phyloP scores from a whole-genome alignment of 163 green algal genomes.

The Smithsoniella earleae region DNA sequence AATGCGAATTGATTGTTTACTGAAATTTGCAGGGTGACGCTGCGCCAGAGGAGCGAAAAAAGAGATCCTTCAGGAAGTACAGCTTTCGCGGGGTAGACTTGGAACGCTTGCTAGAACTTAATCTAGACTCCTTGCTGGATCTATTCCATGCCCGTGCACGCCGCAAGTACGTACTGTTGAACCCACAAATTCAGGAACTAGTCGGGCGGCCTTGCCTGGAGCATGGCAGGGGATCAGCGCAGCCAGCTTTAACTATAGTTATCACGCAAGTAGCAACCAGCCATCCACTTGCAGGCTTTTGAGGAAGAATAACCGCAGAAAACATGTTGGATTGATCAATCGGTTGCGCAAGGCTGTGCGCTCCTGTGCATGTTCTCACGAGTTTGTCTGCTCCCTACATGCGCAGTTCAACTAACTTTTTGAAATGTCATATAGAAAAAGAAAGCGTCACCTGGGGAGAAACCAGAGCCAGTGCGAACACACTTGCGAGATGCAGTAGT shows the following conservation, averaged over 20 bases:
- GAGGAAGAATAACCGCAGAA: constrained; percentile 46
- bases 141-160: constrained; percentile 82
- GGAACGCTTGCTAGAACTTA: constrained; percentile 97
- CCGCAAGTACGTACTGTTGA: constrained; percentile 42
- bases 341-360: constrained; percentile 87
- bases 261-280: background rate
- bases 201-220: too few relatives aligned
- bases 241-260: too few relatives aligned
- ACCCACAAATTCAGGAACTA: background rate
- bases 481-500: constrained; percentile 99
- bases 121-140: constrained; percentile 88
- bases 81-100: constrained; percentile 88
- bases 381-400: too few relatives aligned
- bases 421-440: too few relatives aligned
- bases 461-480: constrained; percentile 95
- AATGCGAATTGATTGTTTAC: too few relatives aligned
- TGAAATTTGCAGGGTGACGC: constrained; percentile 19
- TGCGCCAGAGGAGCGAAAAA: constrained; percentile 37
- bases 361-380: too few relatives aligned
- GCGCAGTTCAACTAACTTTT: too few relatives aligned
- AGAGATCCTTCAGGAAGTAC: constrained; percentile 84
- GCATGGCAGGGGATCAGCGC: too few relatives aligned
- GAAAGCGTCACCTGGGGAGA: constrained; percentile 67
- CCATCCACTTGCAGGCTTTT: constrained; percentile 14
- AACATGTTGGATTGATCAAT: constrained; percentile 91